These are phyloP conservation scores for Arabidopsis hybrid DNA, from an alignment of 441 rosid species.

Conservation along the genomic window DNA sequence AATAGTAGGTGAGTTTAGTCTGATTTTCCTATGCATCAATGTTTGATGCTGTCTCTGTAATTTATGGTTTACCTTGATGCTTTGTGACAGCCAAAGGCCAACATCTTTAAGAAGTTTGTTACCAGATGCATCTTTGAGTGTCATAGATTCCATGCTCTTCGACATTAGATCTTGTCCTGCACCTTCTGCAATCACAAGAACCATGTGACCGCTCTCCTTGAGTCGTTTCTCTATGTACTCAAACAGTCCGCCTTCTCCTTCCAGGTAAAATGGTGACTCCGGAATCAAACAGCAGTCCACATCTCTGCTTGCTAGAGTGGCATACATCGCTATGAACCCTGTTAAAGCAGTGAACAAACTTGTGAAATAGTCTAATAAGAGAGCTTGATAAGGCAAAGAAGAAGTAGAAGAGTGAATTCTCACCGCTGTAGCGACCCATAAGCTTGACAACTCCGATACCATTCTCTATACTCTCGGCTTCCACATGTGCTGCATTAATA, in stretches of 20 bases:
- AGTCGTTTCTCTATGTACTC: conserved; percentile 68
- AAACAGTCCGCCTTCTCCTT: conserved; percentile 77
- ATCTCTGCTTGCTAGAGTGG: conserved; percentile 84
- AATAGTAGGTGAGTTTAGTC: conserved; percentile 2
- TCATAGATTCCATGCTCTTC: conserved; percentile 46
- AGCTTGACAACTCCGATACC: conserved; percentile 75
- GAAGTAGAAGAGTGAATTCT: conserved; percentile 39
- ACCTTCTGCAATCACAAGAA: conserved; percentile 80
- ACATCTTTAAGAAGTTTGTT: conserved; percentile 80
- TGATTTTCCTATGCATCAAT: neutral
- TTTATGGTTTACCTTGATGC: conserved; percentile 58
- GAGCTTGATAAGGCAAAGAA: conserved; percentile 10
- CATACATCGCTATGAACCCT: conserved; percentile 90
- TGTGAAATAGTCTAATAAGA: conserved; percentile 12
- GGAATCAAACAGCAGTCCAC: conserved; percentile 91
- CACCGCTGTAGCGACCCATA: conserved; percentile 84
- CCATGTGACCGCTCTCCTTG: conserved; percentile 84
- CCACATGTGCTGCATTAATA: conserved; percentile 69
- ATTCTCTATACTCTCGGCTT: conserved; percentile 62
- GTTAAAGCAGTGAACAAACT: conserved; percentile 26
- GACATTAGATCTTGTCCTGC: conserved; percentile 80
- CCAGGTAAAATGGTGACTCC: conserved; percentile 83
- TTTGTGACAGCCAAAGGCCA: conserved; percentile 72
- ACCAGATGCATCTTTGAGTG: conserved; percentile 72
- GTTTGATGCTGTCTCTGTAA: neutral